A percentile compares a stretch with the other conserved stretches of the same genome.
phyloP scores from a whole-genome alignment of 2,329 filamentous ascomycete species.

The Gremmenia infestans region DNA sequence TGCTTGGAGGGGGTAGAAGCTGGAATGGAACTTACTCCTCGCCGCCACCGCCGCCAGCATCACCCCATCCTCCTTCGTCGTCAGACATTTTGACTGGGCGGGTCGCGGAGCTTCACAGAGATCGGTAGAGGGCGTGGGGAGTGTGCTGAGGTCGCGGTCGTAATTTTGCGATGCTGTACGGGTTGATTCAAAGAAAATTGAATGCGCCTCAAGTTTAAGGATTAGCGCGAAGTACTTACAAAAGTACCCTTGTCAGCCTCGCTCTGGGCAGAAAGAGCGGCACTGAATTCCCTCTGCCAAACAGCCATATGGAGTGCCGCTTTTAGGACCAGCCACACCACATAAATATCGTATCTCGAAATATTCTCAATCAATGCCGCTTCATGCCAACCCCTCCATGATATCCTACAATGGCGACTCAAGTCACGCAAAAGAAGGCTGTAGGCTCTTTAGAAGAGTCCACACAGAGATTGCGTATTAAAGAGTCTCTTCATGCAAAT shows the following conservation, averaged over 20 bases:
- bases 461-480: conserved; percentile 21
- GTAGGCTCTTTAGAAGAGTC: conserved; percentile 10
- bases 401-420: conserved; percentile 19
- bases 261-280: not conserved
- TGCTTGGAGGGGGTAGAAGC: not conserved
- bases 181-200: conserved; percentile 20
- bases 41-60: conserved; percentile 50
- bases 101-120: not conserved
- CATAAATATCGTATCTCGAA: not conserved
- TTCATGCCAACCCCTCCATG: conserved; percentile 8
- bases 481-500: conserved; percentile 6
- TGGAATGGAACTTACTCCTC: conserved; percentile 26
- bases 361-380: not conserved
- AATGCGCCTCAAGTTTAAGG: conserved; percentile 22
- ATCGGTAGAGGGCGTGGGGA: not conserved
- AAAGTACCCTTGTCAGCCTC: not conserved
- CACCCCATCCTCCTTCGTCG: conserved; percentile 44
- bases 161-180: conserved; percentile 1
- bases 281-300: not conserved
- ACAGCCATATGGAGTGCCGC: too few species aligned
- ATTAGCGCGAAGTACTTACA: conserved; percentile 17
- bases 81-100: conserved; percentile 58
- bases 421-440: conserved; percentile 21
- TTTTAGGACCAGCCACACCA: not conserved
- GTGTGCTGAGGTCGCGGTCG: not conserved